Percentiles rank a stretch among this genome's conserved stretches.
Conservation (phyloP, 2,329 filamentous ascomycete species). For the Paraconiothyrium sp. region DNA sequence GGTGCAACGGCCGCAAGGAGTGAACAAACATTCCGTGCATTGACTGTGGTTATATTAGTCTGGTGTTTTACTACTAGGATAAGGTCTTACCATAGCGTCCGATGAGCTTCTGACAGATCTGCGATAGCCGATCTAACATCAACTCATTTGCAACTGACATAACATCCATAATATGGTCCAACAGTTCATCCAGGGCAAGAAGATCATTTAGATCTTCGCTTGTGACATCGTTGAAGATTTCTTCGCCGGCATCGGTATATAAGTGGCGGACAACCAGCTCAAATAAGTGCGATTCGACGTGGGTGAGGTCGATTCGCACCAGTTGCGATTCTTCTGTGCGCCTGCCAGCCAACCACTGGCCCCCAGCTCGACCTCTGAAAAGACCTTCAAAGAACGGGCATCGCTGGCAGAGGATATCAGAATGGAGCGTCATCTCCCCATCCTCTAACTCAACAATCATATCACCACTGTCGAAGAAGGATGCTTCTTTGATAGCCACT, state of each 20-base stretch:
- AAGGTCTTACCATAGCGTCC: conserved; percentile 73
- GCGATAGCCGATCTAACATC: conserved; percentile 90
- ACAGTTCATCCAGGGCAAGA: conserved; percentile 75
- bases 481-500: conserved; percentile 71
- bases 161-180: conserved; percentile 90
- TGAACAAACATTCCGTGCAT: conserved; percentile 78
- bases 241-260: conserved; percentile 82
- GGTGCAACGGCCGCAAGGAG: conserved; percentile 87
- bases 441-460: conserved; percentile 80
- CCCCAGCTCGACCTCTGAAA: conserved; percentile 86
- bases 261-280: conserved; percentile 80
- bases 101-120: conserved; percentile 86
- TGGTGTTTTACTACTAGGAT: conserved; percentile 24
- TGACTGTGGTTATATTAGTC: conserved; percentile 35
- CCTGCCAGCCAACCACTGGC: conserved; percentile 81
- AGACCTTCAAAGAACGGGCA: conserved; percentile 93
- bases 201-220: conserved; percentile 63
- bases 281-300: conserved; percentile 79
- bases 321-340: conserved; percentile 61
- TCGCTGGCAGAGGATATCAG: conserved; percentile 78
- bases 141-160: conserved; percentile 91
- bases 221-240: conserved; percentile 82
- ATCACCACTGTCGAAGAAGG: conserved; percentile 83
- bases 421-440: conserved; percentile 76
- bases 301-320: conserved; percentile 81